Base-by-base conservation (phyloP, 1,284 basidiomycete species). In the Leucoagaricus sp. region DNA sequence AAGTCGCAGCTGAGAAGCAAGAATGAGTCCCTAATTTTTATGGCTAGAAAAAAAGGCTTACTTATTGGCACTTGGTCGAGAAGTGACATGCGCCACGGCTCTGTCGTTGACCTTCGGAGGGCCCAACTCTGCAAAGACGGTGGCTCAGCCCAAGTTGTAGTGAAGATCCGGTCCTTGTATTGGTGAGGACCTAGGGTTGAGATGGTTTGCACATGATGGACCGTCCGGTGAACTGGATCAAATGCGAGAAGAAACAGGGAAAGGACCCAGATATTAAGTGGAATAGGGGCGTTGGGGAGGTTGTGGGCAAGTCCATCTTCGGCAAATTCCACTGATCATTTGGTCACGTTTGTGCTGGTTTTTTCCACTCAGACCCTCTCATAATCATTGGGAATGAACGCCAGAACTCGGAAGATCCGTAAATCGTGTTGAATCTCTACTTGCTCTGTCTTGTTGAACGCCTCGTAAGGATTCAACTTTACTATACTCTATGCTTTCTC, bases 191-290 rank as follows among this genome's bases (percentile, higher is more conserved):
- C 79, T 61, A 72, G 75, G 0, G 70, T 77, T 52, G 72, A 69
- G 10, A 78, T 62, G 1, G 70, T 73, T 56, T 76, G 72, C 0
- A 79, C 64, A 28, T 76, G 69, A 6, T 69, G 64, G n/a, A 82
- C 65, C 0, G 73, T 70, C 4, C 70, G 66, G 25, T 72, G 66
- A 1, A 69, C 58, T 0, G 78, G 75, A 3, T 72, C 74, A 62
- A 82, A 81, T 1, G 75, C 78, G 4, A 82, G 71, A 6, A 81
- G 66, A 60, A 75, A 79, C 19, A 82, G 69, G 0, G 79, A 79
- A 0, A 82, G 1, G 79, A 82, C 29, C 78, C 80, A 1, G 76
- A 67, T 3, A 80, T 60, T 49, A 80, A 69, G 61, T 77, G 72
- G 36, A 73, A 59, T 2, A 58, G 12, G 28, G 15, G 29, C n/a